Conservation (phyloP, 2,329 filamentous ascomycete species). For the Colletotrichum neosansevieriae region DNA sequence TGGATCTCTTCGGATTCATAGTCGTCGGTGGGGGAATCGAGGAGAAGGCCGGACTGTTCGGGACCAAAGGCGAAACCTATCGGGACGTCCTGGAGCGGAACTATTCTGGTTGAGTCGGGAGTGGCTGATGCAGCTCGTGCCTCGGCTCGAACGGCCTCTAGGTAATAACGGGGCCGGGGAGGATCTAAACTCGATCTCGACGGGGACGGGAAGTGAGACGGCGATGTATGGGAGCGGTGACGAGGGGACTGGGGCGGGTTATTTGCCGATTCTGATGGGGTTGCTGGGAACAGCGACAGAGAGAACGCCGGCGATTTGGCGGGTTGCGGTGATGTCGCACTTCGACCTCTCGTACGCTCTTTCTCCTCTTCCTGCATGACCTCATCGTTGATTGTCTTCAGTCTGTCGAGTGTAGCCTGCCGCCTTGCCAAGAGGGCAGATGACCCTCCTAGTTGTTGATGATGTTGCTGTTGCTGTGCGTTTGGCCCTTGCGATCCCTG, state of each 20-base stretch:
- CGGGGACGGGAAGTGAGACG: slow-evolving; percentile 61
- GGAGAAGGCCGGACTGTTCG: slow-evolving; percentile 51
- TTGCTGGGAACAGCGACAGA: slow-evolving; percentile 59
- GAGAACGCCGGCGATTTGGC: slow-evolving; percentile 43
- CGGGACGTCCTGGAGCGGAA: background rate
- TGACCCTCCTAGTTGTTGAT: slow-evolving; percentile 53
- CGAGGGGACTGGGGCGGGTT: slow-evolving; percentile 53
- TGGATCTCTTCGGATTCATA: slow-evolving; percentile 44
- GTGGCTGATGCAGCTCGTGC: slow-evolving; percentile 6
- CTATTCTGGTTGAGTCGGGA: slow-evolving; percentile 3
- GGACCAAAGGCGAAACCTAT: slow-evolving; percentile 47
- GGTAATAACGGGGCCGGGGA: slow-evolving; percentile 4
- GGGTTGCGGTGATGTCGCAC: slow-evolving; percentile 63
- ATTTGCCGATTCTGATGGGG: slow-evolving; percentile 43
- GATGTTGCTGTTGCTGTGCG: slow-evolving; percentile 53
- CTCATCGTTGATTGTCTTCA: slow-evolving; percentile 66
- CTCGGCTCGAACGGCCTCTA: slow-evolving; percentile 11
- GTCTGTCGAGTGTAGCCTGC: slow-evolving; percentile 69
- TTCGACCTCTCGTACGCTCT: slow-evolving; percentile 50
- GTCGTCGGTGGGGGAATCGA: slow-evolving; percentile 56
- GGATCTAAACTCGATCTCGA: slow-evolving; percentile 50
- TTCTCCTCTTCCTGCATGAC: slow-evolving; percentile 52
- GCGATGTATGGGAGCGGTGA: slow-evolving; percentile 67
- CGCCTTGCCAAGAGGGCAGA: slow-evolving; percentile 65
- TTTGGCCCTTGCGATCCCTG: slow-evolving; percentile 40